Evolutionary conservation across 2,329 filamentous ascomycete genomes (phyloP), one percentile per base, ranked within the genome.

Genomic region (Colletotrichum cuscutae): DNA sequence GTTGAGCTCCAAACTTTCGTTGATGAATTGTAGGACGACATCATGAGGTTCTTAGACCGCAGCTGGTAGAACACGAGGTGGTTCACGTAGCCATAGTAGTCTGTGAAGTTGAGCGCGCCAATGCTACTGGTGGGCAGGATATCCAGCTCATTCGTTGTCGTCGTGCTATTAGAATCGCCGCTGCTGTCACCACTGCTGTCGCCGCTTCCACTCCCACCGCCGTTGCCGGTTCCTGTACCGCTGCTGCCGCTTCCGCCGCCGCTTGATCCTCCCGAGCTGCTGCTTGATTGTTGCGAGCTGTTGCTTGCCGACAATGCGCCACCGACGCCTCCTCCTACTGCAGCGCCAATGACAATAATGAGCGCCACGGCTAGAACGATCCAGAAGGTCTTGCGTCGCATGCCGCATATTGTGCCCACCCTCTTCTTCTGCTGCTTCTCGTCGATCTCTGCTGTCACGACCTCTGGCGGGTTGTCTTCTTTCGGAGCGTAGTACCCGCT

Each of bases 31-130:
- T 66, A 74, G 15, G 46, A 65, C 12, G 70, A 67, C 54, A 65
- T 67, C 53, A 66, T 65, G 4, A 74, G 30, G 1, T 59, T 57
- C 32, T 70, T 74, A 4, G 61, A 69, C 12, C 65, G 57, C 5
- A 59, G 57, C 46, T 74, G 73, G 15, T 65, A 74, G 12, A 70
- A 74, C 1, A 74, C 70, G 37, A 73, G 54, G 0, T 62, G 57
- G 22, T 73, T 74, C 11, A 66, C 71, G 8, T 70, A 49, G 5
- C 73, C 73, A 9, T 70, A 74, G 28, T 64, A 22, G 32, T 74
- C 73, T 9, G 73, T 74, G 22, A 74, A 74, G 30, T 74, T 74
- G 28, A 74, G 24, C 5, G 73, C 64, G 11, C 69, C 65, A 5
- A 74, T 58, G 28, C 65, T 73, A 4, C 62, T 66, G 6, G 42